Conservation (phyloP, 164 flowering plant genomes). For the Macadamia tetraphylla region DNA sequence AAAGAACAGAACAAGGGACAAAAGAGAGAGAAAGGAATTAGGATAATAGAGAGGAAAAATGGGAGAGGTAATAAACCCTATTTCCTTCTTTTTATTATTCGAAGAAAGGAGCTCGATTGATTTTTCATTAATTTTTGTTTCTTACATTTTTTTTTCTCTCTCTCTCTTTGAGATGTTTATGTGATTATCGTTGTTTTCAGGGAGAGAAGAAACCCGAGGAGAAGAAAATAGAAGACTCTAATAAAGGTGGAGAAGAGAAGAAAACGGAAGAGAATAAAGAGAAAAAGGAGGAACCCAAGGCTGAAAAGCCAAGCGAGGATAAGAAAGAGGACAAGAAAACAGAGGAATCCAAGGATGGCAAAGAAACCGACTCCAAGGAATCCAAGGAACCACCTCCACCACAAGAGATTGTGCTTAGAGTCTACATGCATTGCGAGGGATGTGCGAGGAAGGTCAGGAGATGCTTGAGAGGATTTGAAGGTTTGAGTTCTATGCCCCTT, state of each 20-base stretch:
- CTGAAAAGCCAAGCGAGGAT: constrained; percentile 3
- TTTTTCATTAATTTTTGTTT: background rate
- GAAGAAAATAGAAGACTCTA: constrained; percentile 12
- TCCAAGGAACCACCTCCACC: constrained; percentile 39
- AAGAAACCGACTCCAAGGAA: constrained; percentile 2
- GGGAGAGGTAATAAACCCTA: constrained; percentile 1
- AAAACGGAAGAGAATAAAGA: constrained; percentile 14
- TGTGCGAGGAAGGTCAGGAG: constrained; percentile 54
- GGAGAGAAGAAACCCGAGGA: constrained; percentile 27
- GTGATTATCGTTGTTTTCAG: background rate
- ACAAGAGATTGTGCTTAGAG: constrained; percentile 45
- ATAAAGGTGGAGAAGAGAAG: constrained; percentile 13
- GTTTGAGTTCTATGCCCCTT: constrained; percentile 14
- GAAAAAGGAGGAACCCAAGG: constrained; percentile 9
- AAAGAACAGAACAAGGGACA: too few relatives aligned
- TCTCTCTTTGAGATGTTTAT: too few relatives aligned
- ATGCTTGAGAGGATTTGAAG: constrained; percentile 52
- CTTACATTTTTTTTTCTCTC: background rate
- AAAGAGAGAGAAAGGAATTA: too few relatives aligned
- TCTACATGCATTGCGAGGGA: constrained; percentile 74
- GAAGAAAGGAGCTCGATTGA: too few relatives aligned
- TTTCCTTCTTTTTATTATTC: background rate
- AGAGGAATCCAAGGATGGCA: constrained; percentile 9
- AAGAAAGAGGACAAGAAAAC: constrained; percentile 25
- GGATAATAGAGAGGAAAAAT: background rate